Percentiles rank a stretch among this genome's conserved stretches.
These are phyloP conservation scores for Talaromyces liani DNA, from an alignment of 495 filamentous ascomycete genomes.

Conservation along the genomic window DNA sequence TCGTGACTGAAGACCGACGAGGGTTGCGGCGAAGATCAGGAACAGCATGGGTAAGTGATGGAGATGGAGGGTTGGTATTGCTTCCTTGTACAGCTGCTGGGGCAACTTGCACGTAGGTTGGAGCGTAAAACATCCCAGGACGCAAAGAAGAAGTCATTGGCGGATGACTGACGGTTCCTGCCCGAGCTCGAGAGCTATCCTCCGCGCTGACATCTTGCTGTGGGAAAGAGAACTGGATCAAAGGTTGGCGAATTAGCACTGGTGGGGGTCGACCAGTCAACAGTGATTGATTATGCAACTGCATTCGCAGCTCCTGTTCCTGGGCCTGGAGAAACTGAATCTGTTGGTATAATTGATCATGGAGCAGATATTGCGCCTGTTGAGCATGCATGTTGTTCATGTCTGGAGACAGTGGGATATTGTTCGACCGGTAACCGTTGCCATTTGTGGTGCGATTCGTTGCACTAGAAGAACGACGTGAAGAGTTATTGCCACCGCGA, in stretches of 20 bases:
- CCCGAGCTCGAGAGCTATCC: conserved; percentile 33
- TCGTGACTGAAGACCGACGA: conserved; percentile 49
- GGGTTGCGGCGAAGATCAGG: conserved; percentile 51
- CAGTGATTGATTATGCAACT: conserved; percentile 52
- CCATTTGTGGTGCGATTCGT: conserved; percentile 27
- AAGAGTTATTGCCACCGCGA: conserved; percentile 35
- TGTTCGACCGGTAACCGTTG: conserved; percentile 8
- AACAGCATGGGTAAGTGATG: conserved; percentile 43
- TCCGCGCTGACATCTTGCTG: conserved; percentile 32
- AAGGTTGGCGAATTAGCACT: conserved; percentile 38
- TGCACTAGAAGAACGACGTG: conserved; percentile 49
- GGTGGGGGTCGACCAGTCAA: conserved; percentile 43
- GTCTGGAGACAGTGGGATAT: conserved; percentile 12
- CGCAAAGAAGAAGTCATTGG: conserved; percentile 40
- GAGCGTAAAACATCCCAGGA: conserved; percentile 40
- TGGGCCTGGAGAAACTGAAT: conserved; percentile 60
- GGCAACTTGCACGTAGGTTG: conserved; percentile 37
- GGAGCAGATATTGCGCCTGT: conserved; percentile 44
- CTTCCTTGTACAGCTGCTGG: conserved; percentile 37
- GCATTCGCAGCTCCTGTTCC: conserved; percentile 54
- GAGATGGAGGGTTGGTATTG: conserved; percentile 57
- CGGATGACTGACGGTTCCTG: conserved; percentile 39
- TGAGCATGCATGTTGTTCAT: conserved; percentile 38
- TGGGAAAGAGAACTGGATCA: conserved; percentile 35
- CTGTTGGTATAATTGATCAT: conserved; percentile 55